Percentiles rank a stretch among this genome's conserved stretches.
phyloP scores from a whole-genome alignment of 1,284 basidiomycete genomes.

The Vanrija sp. region DNA sequence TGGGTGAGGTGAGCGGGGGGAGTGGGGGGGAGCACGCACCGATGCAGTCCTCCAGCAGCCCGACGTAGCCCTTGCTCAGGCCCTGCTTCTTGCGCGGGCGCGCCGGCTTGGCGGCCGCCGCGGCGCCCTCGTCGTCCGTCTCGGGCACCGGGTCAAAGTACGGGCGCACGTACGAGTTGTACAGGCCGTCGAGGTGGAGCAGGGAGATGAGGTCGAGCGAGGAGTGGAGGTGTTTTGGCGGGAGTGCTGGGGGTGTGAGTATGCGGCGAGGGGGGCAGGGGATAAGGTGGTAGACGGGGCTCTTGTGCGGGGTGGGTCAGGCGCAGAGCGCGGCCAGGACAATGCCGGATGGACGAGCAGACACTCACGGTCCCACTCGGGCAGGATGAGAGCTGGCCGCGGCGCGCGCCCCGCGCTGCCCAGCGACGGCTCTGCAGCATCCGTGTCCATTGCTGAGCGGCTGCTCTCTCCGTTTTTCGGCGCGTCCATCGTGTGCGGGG shows the following conservation, averaged over 20 bases:
- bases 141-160: slow-evolving; percentile 27
- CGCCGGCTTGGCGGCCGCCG: slow-evolving; percentile 2
- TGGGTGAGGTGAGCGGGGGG: slow-evolving; percentile 1
- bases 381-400: slow-evolving; percentile 21
- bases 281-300: background rate
- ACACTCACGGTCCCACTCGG: slow-evolving; percentile 35
- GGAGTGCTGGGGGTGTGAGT: slow-evolving; percentile 20
- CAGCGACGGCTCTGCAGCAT: background rate
- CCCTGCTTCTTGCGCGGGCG: slow-evolving; percentile 15
- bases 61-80: slow-evolving; percentile 39
- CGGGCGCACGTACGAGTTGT: slow-evolving; percentile 41
- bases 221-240: slow-evolving; percentile 33
- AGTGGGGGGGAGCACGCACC: slow-evolving; percentile 23
- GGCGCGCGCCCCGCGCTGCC: background rate
- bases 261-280: background rate
- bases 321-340: background rate
- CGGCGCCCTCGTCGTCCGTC: slow-evolving; percentile 19
- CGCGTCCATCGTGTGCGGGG: slow-evolving; percentile 22
- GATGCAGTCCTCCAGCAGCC: slow-evolving; percentile 41
- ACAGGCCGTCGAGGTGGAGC: slow-evolving; percentile 37
- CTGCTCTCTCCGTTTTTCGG: slow-evolving; percentile 38
- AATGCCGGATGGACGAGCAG: background rate
- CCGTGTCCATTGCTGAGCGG: slow-evolving; percentile 8
- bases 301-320: background rate
- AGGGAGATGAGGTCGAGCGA: slow-evolving; percentile 41